These are phyloP conservation scores for Paradendryphiella salina DNA, from an alignment of 2,329 filamentous ascomycete species.

Conservation along the genomic window DNA sequence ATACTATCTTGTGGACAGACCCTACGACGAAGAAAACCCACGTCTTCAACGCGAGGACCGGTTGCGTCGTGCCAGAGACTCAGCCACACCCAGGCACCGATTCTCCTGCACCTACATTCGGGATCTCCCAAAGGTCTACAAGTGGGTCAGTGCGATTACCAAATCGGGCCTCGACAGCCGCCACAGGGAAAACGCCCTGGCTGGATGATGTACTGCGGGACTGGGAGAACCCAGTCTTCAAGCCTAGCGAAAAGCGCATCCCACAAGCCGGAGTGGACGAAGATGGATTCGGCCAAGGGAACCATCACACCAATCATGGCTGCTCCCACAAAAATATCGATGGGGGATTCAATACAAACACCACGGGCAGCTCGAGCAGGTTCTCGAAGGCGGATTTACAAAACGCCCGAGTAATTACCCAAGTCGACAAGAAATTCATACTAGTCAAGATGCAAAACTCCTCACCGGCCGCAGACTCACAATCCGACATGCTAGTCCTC, in stretches of 20 bases:
- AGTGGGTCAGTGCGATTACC: conserved; percentile 42
- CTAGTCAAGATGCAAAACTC: conserved; percentile 60
- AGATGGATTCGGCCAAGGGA: conserved; percentile 3
- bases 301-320: conserved; percentile 4
- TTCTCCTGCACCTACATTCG: neutral
- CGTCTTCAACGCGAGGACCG: conserved; percentile 61
- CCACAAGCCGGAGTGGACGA: conserved; percentile 41
- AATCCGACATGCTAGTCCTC: conserved; percentile 62
- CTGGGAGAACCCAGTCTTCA: conserved; percentile 80
- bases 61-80: conserved; percentile 44
- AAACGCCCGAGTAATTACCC: conserved; percentile 69
- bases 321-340: conserved; percentile 19
- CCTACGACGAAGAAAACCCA: conserved; percentile 59
- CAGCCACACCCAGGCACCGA: conserved; percentile 16
- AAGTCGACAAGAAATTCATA: conserved; percentile 91
- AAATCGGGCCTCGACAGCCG: conserved; percentile 13
- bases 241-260: conserved; percentile 52
- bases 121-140: conserved; percentile 23
- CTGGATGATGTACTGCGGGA: conserved; percentile 61
- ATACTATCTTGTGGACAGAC: conserved; percentile 62
- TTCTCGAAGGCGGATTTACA: conserved; percentile 61
- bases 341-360: conserved; percentile 35
- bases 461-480: neutral
- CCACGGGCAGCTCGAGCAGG: conserved; percentile 24
- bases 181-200: conserved; percentile 52